These are phyloP conservation scores for Xerocomellus dryophilus DNA, from an alignment of 768 basidiomycete genomes.

Conservation along the genomic window DNA sequence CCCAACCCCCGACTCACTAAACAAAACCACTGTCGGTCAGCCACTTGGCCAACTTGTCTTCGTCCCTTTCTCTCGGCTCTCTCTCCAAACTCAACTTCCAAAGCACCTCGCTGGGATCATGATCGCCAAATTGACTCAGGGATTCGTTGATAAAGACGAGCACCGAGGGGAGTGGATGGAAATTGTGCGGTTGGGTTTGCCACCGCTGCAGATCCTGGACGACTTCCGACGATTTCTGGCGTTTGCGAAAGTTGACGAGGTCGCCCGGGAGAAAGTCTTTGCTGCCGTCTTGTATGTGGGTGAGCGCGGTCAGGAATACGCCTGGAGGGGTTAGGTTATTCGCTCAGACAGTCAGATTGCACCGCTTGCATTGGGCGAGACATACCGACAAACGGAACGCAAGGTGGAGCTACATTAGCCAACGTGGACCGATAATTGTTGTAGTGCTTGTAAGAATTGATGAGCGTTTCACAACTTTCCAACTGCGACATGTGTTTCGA, in stretches of 20 bases:
- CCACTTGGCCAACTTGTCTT: conserved; percentile 45
- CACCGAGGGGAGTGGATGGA: conserved; percentile 43
- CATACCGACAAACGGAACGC: conserved; percentile 69
- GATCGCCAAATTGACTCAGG: conserved; percentile 35
- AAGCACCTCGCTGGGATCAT: conserved; percentile 33
- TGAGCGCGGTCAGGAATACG: conserved; percentile 56
- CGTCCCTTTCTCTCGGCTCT: conserved; percentile 56
- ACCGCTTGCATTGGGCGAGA: background rate
- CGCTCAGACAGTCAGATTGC: conserved; percentile 6
- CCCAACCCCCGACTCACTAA: conserved; percentile 14
- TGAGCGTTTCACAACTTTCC: conserved; percentile 51
- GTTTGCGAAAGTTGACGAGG: conserved; percentile 59
- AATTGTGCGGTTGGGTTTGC: conserved; percentile 54
- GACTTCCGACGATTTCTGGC: conserved; percentile 52
- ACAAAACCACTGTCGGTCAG: conserved; percentile 40
- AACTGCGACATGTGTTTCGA: conserved; percentile 47
- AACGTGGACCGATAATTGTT: conserved; percentile 56
- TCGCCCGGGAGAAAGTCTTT: conserved; percentile 44
- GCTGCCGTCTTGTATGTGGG: conserved; percentile 62
- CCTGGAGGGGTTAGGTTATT: conserved; percentile 31
- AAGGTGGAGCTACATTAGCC: conserved; percentile 56
- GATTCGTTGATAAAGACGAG: conserved; percentile 43
- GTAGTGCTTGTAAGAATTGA: conserved; percentile 69
- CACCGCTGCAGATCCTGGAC: conserved; percentile 57
- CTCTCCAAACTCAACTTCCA: conserved; percentile 48